Evolutionary conservation across 768 basidiomycete species (phyloP).

Genomic region (Lactarius sanguifluus): DNA sequence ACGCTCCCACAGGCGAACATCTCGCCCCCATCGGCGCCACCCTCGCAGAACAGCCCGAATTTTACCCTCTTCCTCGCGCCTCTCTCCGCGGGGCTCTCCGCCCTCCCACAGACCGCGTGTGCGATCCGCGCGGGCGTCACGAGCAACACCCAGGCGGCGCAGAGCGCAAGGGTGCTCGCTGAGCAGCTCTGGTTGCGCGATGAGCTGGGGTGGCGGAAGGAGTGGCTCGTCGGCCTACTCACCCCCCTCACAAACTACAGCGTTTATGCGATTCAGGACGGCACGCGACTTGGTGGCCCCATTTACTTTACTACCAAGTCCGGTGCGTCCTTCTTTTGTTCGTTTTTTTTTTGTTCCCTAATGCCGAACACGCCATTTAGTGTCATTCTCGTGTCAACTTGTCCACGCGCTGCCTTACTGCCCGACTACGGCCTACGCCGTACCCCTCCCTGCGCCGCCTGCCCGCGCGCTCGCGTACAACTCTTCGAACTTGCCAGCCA

Average conservation of each 20-base stretch:
- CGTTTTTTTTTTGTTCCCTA: slow-evolving; percentile 1
- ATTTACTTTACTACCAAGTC: slow-evolving; percentile 77
- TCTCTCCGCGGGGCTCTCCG: slow-evolving; percentile 43
- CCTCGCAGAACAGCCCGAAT: slow-evolving; percentile 42
- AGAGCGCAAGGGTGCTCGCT: slow-evolving; percentile 37
- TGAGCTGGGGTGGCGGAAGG: slow-evolving; percentile 58
- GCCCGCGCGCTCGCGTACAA: slow-evolving; percentile 46
- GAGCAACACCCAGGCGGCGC: slow-evolving; percentile 31
- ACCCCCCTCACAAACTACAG: slow-evolving; percentile 75
- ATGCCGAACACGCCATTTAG: slow-evolving; percentile 37
- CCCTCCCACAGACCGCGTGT: slow-evolving; percentile 58
- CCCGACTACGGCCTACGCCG: slow-evolving; percentile 64
- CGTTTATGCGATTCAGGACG: slow-evolving; percentile 59
- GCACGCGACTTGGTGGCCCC: slow-evolving; percentile 60
- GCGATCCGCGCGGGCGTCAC: slow-evolving; percentile 41
- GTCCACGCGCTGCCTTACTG: slow-evolving; percentile 74
- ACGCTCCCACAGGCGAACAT: slow-evolving; percentile 62
- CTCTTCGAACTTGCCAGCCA: slow-evolving; percentile 48
- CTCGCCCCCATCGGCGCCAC: slow-evolving; percentile 43
- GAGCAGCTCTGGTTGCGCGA: slow-evolving; percentile 59
- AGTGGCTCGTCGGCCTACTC: slow-evolving; percentile 65
- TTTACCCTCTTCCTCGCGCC: slow-evolving; percentile 57
- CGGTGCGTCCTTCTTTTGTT: slow-evolving; percentile 20
- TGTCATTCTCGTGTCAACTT: slow-evolving; percentile 66
- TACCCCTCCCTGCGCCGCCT: slow-evolving; percentile 60